Evolutionary conservation across 2,329 filamentous ascomycete species (phyloP), one percentile per base, ranked within the genome.

Genomic region (Nemania serpens): DNA sequence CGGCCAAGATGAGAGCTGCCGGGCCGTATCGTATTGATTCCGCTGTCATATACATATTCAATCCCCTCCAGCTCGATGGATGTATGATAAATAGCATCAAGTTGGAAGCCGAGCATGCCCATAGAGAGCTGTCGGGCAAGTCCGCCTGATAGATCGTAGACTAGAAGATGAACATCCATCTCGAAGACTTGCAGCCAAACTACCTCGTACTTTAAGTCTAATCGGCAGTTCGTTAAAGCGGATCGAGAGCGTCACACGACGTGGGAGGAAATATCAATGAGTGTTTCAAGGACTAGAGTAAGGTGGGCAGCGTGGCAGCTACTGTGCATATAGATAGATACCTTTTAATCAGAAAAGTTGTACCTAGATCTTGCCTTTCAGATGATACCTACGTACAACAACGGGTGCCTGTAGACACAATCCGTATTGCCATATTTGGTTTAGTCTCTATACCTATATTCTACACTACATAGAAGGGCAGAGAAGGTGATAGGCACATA

Each of bases 81-180:
- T 0, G 95, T 98, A 75, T 99, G 95, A 69, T 98, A 98, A 55
- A 99, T 87, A 55, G 95, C 95, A 75, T 98, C 94, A 51, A 97
- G 91, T 54, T 84, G 79, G 66, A 86, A 82, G 15, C 83, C 78
- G 10, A 88, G 74, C 56, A 82, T 66, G 62, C 79, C 75, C 77
- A 78, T 75, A 17, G 83, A 86, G 78, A 86, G 78, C 66, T 85
- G 78, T 10, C 80, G 78, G 13, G 84, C 84, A 43, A 87, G 68
- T 18, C 84, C 84, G n/a, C 75, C 76, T 1, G 91, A 93, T 49
- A 94, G 81, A 77, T 94, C 91, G 71, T 94, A 94, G 39, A 93
- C 83, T 59, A 93, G 88, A 29, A 94, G 80, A 70, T 91, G 82
- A 51, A 94, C 88, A 59, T 92, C 88, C 89, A 93, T 93, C 18